Percentiles rank a stretch among this genome's conserved stretches.
Evolutionary conservation across 768 basidiomycete genomes (phyloP).

Genomic region (Pleurotus tuoliensis): DNA sequence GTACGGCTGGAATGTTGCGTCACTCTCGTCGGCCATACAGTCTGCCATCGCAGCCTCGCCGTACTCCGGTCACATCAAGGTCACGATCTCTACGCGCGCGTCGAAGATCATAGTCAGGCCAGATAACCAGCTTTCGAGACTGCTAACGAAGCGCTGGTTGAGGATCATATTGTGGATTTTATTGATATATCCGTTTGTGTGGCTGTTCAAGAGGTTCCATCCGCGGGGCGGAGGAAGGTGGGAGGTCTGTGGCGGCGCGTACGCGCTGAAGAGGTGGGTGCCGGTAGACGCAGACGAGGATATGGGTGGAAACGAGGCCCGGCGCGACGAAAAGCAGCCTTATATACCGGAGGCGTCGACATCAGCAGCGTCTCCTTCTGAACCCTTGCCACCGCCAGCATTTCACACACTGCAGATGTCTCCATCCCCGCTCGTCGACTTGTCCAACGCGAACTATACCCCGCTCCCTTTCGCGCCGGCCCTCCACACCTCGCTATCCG

Average conservation of each 20-base stretch:
- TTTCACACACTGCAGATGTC: neutral
- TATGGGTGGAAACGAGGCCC: neutral
- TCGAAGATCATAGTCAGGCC: constrained; percentile 63
- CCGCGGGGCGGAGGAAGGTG: constrained; percentile 66
- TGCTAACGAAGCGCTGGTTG: constrained; percentile 68
- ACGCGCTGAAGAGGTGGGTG: constrained; percentile 56
- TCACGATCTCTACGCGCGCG: constrained; percentile 45
- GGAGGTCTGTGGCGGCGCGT: constrained; percentile 74
- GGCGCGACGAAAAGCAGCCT: no score
- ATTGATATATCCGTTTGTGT: constrained; percentile 75
- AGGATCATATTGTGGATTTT: constrained; percentile 65
- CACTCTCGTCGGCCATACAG: constrained; percentile 33
- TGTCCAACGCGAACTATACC: no score
- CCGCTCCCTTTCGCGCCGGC: no score
- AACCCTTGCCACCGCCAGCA: constrained; percentile 3
- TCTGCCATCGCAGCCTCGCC: constrained; percentile 41
- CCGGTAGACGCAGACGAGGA: constrained; percentile 14
- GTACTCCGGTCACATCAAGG: constrained; percentile 40
- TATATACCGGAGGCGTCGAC: neutral
- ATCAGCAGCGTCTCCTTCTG: neutral
- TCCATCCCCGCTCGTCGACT: no score
- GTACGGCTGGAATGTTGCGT: constrained; percentile 45
- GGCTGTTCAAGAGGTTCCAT: constrained; percentile 73
- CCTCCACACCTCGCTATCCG: no score
- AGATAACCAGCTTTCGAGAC: constrained; percentile 58